These are phyloP conservation scores for Plasmodium gaboni DNA, from an alignment of 169 alveolate species.

Conservation along the genomic window DNA sequence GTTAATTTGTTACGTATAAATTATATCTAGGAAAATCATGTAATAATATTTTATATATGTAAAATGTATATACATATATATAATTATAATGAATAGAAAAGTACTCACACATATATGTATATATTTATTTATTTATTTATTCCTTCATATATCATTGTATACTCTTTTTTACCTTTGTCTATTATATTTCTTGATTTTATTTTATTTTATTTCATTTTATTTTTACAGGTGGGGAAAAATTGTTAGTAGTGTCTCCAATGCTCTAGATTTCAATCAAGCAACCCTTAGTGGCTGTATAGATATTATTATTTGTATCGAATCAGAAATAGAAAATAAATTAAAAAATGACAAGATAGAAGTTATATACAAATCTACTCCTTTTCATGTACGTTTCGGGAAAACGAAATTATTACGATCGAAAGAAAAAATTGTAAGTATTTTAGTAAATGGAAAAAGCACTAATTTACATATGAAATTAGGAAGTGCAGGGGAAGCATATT, in stretches of 20 bases:
- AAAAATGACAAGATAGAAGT: constrained; percentile 66
- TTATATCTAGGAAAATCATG: background rate
- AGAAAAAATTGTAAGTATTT: constrained; percentile 93
- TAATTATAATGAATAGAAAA: background rate
- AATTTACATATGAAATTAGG: constrained; percentile 94
- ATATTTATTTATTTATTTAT: background rate
- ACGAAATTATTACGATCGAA: constrained; percentile 94
- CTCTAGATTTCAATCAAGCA: constrained; percentile 94
- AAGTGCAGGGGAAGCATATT: constrained; percentile 97
- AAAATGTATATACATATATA: background rate
- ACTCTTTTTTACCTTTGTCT: background rate
- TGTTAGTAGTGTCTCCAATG: constrained; percentile 91
- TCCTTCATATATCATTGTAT: background rate
- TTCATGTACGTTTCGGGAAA: constrained; percentile 97
- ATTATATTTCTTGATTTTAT: constrained; percentile 3
- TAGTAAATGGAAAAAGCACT: constrained; percentile 93
- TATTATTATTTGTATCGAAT: constrained; percentile 92
- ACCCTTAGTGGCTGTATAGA: constrained; percentile 95
- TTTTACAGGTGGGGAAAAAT: constrained; percentile 92
- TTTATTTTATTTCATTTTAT: background rate
- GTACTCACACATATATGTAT: background rate
- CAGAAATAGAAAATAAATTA: constrained; percentile 30
- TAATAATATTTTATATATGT: background rate
- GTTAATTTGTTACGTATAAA: background rate
- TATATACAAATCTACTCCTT: constrained; percentile 93